Conservation (phyloP, 345 rosid species). For the Raphanus raphanistrum region DNA sequence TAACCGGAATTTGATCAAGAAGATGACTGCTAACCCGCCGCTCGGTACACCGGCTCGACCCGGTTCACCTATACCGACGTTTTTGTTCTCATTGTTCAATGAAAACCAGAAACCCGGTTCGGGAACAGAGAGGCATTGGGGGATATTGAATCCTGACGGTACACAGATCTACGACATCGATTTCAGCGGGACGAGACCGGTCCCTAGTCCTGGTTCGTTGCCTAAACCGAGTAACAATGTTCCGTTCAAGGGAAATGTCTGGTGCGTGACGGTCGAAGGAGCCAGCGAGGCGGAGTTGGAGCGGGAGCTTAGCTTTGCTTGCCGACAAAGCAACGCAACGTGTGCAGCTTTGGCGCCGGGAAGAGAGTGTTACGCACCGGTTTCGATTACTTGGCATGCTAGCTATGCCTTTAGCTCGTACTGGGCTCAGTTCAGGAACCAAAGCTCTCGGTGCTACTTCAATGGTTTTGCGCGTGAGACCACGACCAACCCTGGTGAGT, state of each 20-base stretch:
- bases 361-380: constrained; percentile 58
- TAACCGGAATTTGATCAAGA: constrained; percentile 63
- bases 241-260: constrained; percentile 56
- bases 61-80: constrained; percentile 54
- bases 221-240: constrained; percentile 49
- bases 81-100: constrained; percentile 61
- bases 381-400: constrained; percentile 55
- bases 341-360: constrained; percentile 62
- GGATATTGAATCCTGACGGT: constrained; percentile 53
- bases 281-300: constrained; percentile 44
- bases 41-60: constrained; percentile 79
- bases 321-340: constrained; percentile 49
- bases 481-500: constrained; percentile 64
- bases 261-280: constrained; percentile 62
- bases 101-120: constrained; percentile 70
- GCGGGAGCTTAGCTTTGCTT: constrained; percentile 46
- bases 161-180: constrained; percentile 53
- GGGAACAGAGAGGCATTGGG: constrained; percentile 83
- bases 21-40: constrained; percentile 48
- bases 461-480: constrained; percentile 69
- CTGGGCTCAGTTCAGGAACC: constrained; percentile 60
- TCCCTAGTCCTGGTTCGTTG: constrained; percentile 39
- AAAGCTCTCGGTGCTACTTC: constrained; percentile 66
- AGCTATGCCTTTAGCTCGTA: constrained; percentile 79
- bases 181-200: constrained; percentile 45